phyloP scores from a whole-genome alignment of 768 basidiomycete genomes.

The Artomyces pyxidatus region DNA sequence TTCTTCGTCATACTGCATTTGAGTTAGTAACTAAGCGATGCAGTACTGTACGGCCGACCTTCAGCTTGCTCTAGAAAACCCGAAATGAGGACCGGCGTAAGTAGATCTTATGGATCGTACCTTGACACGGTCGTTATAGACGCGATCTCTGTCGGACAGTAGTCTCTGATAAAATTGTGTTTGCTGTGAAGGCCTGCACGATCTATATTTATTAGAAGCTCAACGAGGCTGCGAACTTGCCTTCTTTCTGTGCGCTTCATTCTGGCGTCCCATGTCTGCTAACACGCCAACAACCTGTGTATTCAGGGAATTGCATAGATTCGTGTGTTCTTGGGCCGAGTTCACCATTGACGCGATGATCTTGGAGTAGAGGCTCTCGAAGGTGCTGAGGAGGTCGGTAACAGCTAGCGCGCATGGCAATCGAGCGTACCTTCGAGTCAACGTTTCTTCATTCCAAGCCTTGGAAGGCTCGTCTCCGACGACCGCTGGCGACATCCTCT shows the following conservation, averaged over 20 bases:
- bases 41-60: slow-evolving; percentile 30
- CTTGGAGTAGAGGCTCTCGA: slow-evolving; percentile 63
- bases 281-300: slow-evolving; percentile 59
- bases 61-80: slow-evolving; percentile 47
- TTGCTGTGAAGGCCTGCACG: slow-evolving; percentile 36
- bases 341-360: slow-evolving; percentile 53
- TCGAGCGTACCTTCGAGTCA: slow-evolving; percentile 44
- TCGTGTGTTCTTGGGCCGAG: slow-evolving; percentile 61
- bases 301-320: slow-evolving; percentile 52
- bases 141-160: slow-evolving; percentile 59
- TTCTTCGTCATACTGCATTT: slow-evolving; percentile 65
- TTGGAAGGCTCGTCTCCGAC: slow-evolving; percentile 66
- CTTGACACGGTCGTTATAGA: slow-evolving; percentile 62
- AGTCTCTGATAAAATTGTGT: slow-evolving; percentile 63
- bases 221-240: slow-evolving; percentile 24
- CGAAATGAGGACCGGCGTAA: slow-evolving; percentile 2
- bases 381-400: no score
- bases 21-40: not conserved
- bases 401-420: no score
- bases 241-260: slow-evolving; percentile 64
- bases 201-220: slow-evolving; percentile 4
- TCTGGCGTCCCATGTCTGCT: slow-evolving; percentile 48
- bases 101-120: slow-evolving; percentile 27
- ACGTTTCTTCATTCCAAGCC: slow-evolving; percentile 40
- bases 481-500: slow-evolving; percentile 43